A percentile compares a stretch with the other conserved stretches of the same genome.
These are phyloP conservation scores for Albophoma yamanashiensis DNA, from an alignment of 2,329 filamentous ascomycete species.

Conservation along the genomic window DNA sequence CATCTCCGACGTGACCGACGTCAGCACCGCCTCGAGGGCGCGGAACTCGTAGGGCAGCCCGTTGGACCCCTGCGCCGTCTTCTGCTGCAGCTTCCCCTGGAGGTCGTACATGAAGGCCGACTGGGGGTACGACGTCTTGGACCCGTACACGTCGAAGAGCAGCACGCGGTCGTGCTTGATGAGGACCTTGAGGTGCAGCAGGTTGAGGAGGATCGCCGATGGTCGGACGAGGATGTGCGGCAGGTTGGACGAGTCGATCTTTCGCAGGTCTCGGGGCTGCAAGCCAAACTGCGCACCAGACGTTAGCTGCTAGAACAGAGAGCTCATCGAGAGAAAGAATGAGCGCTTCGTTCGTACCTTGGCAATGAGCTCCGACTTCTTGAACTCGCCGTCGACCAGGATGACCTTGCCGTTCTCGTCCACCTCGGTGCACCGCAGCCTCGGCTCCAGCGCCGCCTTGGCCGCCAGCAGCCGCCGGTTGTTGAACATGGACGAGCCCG, in stretches of 20 bases:
- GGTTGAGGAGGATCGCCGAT: constrained; percentile 86
- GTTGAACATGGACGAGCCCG: constrained; percentile 48
- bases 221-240: constrained; percentile 92
- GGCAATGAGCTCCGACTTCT: constrained; percentile 93
- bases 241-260: constrained; percentile 92
- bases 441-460: constrained; percentile 74
- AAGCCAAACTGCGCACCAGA: constrained; percentile 60
- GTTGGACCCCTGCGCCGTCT: constrained; percentile 41
- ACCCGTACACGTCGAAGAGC: constrained; percentile 93
- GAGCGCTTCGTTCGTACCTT: constrained; percentile 45
- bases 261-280: constrained; percentile 86
- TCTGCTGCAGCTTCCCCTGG: constrained; percentile 83
- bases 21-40: constrained; percentile 87
- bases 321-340: background rate
- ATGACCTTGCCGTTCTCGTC: constrained; percentile 88
- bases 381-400: constrained; percentile 88
- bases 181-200: constrained; percentile 89
- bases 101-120: constrained; percentile 97
- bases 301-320: background rate
- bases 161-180: constrained; percentile 93
- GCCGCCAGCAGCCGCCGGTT: constrained; percentile 58
- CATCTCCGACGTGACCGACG: constrained; percentile 82
- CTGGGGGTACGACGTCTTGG: constrained; percentile 87
- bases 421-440: constrained; percentile 87
- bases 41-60: constrained; percentile 90